These are phyloP conservation scores for Phaeomoniella chlamydospora DNA, from an alignment of 2,329 filamentous ascomycete species.

Conservation along the genomic window DNA sequence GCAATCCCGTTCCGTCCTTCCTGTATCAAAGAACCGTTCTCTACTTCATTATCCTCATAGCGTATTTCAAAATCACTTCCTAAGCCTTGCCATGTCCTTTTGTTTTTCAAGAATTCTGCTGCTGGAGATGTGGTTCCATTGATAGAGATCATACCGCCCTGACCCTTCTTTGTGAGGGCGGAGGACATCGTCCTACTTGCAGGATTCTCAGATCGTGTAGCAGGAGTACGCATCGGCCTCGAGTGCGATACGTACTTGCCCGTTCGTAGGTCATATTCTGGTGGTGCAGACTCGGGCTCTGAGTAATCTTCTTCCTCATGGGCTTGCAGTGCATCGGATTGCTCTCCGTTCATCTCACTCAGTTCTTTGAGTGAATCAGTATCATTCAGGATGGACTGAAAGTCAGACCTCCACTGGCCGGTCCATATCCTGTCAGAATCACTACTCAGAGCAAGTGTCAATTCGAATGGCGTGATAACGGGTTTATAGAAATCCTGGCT, in stretches of 20 bases:
- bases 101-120: constrained; percentile 68
- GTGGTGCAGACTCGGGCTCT: constrained; percentile 53
- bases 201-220: constrained; percentile 4
- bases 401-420: constrained; percentile 77
- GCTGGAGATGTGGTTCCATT: constrained; percentile 83
- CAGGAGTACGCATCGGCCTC: constrained; percentile 25
- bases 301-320: constrained; percentile 53
- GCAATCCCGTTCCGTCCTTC: constrained; percentile 81
- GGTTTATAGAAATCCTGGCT: constrained; percentile 79
- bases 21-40: constrained; percentile 53
- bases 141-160: constrained; percentile 63
- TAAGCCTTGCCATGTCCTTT: constrained; percentile 81
- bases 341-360: constrained; percentile 12
- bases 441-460: constrained; percentile 59
- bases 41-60: constrained; percentile 43
- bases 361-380: constrained; percentile 6
- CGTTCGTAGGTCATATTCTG: constrained; percentile 84
- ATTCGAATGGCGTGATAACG: constrained; percentile 88
- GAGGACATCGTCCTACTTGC: constrained; percentile 18
- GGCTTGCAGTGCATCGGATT: constrained; percentile 15
- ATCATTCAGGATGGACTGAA: constrained; percentile 48
- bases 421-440: constrained; percentile 74
- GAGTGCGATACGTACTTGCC: constrained; percentile 69
- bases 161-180: constrained; percentile 48
- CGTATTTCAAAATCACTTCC: constrained; percentile 65